Base-by-base conservation (phyloP, 768 basidiomycete genomes). In the Boletus rex-veris region DNA sequence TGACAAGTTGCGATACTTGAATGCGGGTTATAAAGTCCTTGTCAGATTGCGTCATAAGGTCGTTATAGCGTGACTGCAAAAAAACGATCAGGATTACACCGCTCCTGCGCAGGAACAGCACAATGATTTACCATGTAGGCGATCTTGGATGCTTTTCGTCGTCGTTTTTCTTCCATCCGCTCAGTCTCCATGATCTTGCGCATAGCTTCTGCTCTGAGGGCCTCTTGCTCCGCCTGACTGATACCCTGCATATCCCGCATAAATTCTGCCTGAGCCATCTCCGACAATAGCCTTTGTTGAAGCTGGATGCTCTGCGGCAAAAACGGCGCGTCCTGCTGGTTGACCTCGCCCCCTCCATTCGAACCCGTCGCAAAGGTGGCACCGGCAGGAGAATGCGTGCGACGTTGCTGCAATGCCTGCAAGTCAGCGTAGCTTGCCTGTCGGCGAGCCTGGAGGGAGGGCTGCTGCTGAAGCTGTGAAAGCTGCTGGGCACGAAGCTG, bases 1-100 rank as follows among this genome's bases (percentile, higher is more conserved):
- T 96, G 41, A 97, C 94, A 39, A 98, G 88, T 66, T 98, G 97
- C 2, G 96, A 98, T 33, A 99, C 92, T 71, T 99, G 97, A 58
- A 99, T 98, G 24, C 97, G 86, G 35, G 97, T 98, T 73, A 99
- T 98, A 68, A 98, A 99, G 67, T 98, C 97, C 74, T 98, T 98
- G 78, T 99, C 97, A 11, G 91, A 94, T 72, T 94, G 92, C 4
- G 92, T 93, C 93, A 96, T 96, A 36, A 95, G 79, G 69, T 94
- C 92, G 61, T 96, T 96, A 66, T 94, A 94, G 55, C 90, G 85
- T 55, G 93, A 83, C 92, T 93, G 48, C 9, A 58, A 18, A 42
- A 28, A 21, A 18, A 33, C 1, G 4, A 26, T 53, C 24, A 43
- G 5, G 16, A 35, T 57, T 11, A 50, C 19, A 40, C 18, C 12